Evolutionary conservation across 805 yeast species (phyloP).

Genomic region (Suhomyces prunicola): DNA sequence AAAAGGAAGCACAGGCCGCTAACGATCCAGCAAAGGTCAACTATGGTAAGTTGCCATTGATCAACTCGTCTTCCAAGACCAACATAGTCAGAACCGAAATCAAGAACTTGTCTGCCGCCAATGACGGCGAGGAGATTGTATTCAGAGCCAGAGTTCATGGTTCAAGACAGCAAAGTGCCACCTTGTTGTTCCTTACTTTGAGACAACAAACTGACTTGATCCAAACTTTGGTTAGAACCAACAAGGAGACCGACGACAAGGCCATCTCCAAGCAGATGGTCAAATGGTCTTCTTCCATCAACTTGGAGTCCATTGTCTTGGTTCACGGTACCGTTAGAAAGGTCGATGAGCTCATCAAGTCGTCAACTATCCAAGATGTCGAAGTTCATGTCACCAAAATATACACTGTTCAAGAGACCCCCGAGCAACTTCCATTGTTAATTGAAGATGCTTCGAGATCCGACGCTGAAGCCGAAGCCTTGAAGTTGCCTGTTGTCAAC

Average conservation of each 20-base stretch:
- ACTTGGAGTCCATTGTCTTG: slow-evolving; percentile 85
- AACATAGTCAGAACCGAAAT: slow-evolving; percentile 62
- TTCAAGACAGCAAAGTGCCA: slow-evolving; percentile 93
- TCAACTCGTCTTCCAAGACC: slow-evolving; percentile 72
- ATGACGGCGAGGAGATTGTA: slow-evolving; percentile 73
- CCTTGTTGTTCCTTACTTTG: slow-evolving; percentile 83
- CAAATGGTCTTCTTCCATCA: slow-evolving; percentile 87
- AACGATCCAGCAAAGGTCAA: slow-evolving; percentile 82
- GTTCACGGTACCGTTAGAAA: slow-evolving; percentile 83
- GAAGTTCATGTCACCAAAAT: slow-evolving; percentile 79
- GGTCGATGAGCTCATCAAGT: slow-evolving; percentile 81
- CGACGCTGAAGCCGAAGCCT: slow-evolving; percentile 89
- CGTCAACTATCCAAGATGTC: slow-evolving; percentile 87
- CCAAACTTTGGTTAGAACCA: slow-evolving; percentile 81
- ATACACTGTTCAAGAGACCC: slow-evolving; percentile 79
- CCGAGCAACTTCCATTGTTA: slow-evolving; percentile 87
- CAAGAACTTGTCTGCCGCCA: slow-evolving; percentile 51
- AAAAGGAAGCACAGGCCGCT: slow-evolving; percentile 63
- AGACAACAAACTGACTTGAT: slow-evolving; percentile 84
- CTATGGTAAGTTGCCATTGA: slow-evolving; percentile 87
- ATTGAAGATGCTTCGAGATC: slow-evolving; percentile 96
- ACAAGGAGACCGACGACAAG: slow-evolving; percentile 49
- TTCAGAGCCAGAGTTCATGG: slow-evolving; percentile 94
- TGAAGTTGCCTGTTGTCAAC: slow-evolving; percentile 89
- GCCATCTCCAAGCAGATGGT: slow-evolving; percentile 89